phyloP scores from a whole-genome alignment of 208 protist species.

The Lotmaria passim region DNA sequence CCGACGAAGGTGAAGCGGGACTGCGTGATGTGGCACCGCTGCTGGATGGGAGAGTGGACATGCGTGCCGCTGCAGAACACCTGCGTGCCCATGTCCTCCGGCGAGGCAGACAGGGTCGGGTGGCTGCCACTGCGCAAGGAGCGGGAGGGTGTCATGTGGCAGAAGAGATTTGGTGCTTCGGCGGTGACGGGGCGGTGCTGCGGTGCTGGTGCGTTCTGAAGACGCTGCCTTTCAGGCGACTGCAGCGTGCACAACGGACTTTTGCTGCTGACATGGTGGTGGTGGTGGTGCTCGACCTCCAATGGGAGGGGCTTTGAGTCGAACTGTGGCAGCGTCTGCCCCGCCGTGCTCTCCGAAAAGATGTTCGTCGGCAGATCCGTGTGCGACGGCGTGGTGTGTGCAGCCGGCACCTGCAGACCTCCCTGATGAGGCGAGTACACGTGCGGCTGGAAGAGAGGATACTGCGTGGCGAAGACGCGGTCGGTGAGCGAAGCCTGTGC shows the following conservation, averaged over 20 bases:
- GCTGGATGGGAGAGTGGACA: slow-evolving; percentile 4
- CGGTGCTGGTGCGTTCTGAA: background rate
- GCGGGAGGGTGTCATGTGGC: background rate
- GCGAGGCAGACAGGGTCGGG: background rate
- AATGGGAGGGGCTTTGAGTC: too few species aligned
- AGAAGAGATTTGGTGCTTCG: background rate
- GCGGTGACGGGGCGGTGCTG: background rate
- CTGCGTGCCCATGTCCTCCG: slow-evolving; percentile 22
- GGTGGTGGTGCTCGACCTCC: too few species aligned
- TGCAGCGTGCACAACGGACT: background rate
- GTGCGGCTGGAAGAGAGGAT: slow-evolving; percentile 16
- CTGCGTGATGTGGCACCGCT: slow-evolving; percentile 3
- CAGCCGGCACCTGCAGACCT: background rate
- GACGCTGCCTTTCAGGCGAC: background rate
- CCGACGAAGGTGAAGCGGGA: background rate
- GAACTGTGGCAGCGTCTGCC: background rate
- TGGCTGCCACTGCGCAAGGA: background rate
- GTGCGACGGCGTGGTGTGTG: slow-evolving; percentile 8
- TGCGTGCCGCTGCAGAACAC: slow-evolving; percentile 14
- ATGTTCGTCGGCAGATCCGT: slow-evolving; percentile 12
- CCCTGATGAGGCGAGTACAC: slow-evolving; percentile 3
- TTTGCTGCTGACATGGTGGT: too few species aligned
- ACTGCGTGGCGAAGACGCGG: background rate
- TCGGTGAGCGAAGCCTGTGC: background rate
- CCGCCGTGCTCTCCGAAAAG: background rate